Base-by-base conservation (phyloP, 108 stramenopile genomes). In the Craspedostauros australis region DNA sequence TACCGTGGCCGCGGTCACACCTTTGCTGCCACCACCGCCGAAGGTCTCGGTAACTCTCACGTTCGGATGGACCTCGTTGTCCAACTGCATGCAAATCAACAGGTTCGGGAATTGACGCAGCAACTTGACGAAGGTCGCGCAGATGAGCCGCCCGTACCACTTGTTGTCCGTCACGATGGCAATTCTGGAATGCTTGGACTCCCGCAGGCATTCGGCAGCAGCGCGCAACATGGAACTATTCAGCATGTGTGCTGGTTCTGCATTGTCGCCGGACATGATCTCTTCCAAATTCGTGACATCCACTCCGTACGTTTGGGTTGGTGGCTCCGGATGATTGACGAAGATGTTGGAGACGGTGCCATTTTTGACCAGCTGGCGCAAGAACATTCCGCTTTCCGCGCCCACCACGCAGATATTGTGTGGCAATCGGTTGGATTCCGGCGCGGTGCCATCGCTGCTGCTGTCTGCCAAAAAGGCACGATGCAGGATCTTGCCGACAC, bases 161-260 rank as follows among this genome's bases (percentile, higher is more conserved):
- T 60, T 49, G 46, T 91, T 91, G 43, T 91, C 90, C 8, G 90
- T 86, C 18, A 91, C 83, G 38, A 91, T 84, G 24, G 88, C 57
- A 9, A 88, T 20, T 54, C 57, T 50, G 20, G 82, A 70, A 15
- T 40, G 50, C 5, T 61, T 34, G 26, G 28, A 39, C 15, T 63
- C 45, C 40, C 73, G 56, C 18, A 91, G 60, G 43, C 83, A 70
- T 16, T 57, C 40, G 0, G 68, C 70, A 8, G 70, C 84, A n/a
- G 69, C 50, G 16, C 55, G 23, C 1, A 91, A 37, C 9, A 68
- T 80, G 5, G 40, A 40, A 41, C 69, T 69, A 47, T 67, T 66
- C 23, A 91, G 60, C 84, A 91, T 91, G 43, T 91, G 90, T 15
- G 81, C 90, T 25, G 84, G 84, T 70, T 88, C 90, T n/a, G n/a